A percentile compares a stretch with the other conserved stretches of the same genome.
phyloP scores from a whole-genome alignment of 768 basidiomycete species.

The Boletus subcaerulescens region DNA sequence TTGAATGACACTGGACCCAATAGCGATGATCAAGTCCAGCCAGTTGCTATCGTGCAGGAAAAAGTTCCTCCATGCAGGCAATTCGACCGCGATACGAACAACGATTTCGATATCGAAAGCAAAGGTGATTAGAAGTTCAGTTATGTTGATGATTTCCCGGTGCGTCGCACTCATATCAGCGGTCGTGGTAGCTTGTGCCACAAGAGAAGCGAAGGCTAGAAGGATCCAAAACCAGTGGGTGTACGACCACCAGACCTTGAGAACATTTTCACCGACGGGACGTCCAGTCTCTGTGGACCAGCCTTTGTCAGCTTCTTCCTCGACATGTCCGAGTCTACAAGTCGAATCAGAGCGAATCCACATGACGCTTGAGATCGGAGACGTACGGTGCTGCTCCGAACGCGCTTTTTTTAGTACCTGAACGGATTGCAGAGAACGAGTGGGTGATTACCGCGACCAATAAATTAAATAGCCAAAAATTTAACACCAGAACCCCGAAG shows the following conservation, averaged over 20 bases:
- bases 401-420: conserved; percentile 85
- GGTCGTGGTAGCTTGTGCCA: conserved; percentile 66
- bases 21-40: conserved; percentile 73
- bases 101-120: conserved; percentile 89
- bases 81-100: conserved; percentile 61
- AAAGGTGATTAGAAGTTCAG: conserved; percentile 75
- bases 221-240: conserved; percentile 74
- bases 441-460: conserved; percentile 96
- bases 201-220: conserved; percentile 68
- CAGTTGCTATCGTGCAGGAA: conserved; percentile 59
- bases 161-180: conserved; percentile 49
- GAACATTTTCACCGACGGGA: conserved; percentile 43
- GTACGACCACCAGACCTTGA: conserved; percentile 55
- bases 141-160: conserved; percentile 48
- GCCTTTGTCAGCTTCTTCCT: conserved; percentile 62
- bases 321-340: conserved; percentile 35
- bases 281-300: conserved; percentile 51
- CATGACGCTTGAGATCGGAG: neutral
- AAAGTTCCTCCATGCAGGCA: conserved; percentile 84
- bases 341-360: neutral
- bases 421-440: conserved; percentile 84
- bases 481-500: conserved; percentile 76
- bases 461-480: conserved; percentile 92
- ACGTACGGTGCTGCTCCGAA: conserved; percentile 67
- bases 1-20: conserved; percentile 77